Evolutionary conservation across 2,329 filamentous ascomycete species (phyloP).

Genomic region (Coleophoma eucalyptorum): DNA sequence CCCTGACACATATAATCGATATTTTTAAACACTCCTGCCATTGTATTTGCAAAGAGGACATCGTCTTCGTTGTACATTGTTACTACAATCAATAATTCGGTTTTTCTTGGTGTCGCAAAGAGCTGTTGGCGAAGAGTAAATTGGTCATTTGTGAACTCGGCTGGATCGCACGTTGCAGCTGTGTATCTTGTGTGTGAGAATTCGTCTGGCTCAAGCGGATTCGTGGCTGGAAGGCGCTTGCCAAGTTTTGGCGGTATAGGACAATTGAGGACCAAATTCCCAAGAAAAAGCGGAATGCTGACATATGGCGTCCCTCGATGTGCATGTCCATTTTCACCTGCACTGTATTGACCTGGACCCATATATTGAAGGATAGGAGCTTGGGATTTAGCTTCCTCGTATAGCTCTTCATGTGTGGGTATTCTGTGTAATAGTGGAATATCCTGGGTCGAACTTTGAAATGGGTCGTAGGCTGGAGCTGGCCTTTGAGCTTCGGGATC

Average conservation of each 20-base stretch:
- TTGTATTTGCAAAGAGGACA: constrained; percentile 62
- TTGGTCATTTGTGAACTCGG: constrained; percentile 60
- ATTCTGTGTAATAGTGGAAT: too few relatives aligned
- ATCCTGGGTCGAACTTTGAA: too few relatives aligned
- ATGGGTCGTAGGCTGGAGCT: too few relatives aligned
- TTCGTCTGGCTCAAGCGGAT: constrained; percentile 22
- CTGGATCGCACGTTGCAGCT: constrained; percentile 67
- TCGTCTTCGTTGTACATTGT: constrained; percentile 76
- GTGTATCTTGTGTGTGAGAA: constrained; percentile 69
- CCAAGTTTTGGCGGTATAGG: constrained; percentile 16
- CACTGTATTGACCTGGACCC: too few relatives aligned
- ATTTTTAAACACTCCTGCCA: constrained; percentile 69
- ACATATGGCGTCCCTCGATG: too few relatives aligned
- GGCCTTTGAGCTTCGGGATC: too few relatives aligned
- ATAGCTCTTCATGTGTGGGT: too few relatives aligned
- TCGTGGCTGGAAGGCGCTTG: neutral
- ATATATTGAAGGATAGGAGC: too few relatives aligned
- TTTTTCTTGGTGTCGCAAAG: constrained; percentile 65
- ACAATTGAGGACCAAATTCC: constrained; percentile 14
- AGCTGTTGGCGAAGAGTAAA: constrained; percentile 67
- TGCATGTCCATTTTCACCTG: too few relatives aligned
- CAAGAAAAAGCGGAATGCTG: neutral
- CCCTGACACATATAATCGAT: constrained; percentile 67
- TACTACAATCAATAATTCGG: constrained; percentile 68
- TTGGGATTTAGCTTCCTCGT: too few relatives aligned